Evolutionary conservation across 768 basidiomycete genomes (phyloP).

Genomic region (Amanita rubescens): DNA sequence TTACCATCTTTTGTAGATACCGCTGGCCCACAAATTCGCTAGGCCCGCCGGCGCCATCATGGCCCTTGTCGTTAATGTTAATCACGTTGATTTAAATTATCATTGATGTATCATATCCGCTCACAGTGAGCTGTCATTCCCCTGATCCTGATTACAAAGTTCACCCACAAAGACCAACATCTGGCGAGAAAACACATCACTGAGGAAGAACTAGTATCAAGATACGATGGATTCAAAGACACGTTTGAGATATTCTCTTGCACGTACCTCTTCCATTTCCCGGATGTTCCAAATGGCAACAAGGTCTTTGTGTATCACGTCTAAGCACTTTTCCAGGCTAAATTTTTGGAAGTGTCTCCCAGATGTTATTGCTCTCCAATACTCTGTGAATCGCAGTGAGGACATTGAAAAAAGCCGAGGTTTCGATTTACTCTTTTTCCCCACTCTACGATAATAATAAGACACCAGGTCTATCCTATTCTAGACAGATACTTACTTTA

Average conservation of each 20-base stretch:
- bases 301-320: conserved; percentile 1
- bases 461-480: background rate
- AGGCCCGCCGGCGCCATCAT: background rate
- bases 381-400: background rate
- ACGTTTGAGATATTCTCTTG: background rate
- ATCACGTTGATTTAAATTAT: no score
- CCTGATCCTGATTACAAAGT: background rate
- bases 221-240: background rate
- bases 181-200: background rate
- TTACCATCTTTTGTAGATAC: background rate
- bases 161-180: background rate
- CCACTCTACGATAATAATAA: background rate
- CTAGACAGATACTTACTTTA: background rate
- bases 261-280: background rate
- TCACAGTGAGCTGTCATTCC: no score
- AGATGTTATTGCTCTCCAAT: background rate
- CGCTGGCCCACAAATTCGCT: background rate
- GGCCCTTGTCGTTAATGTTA: background rate
- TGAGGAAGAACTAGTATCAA: background rate
- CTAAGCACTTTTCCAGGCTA: background rate
- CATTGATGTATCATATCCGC: background rate
- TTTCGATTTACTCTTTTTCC: conserved; percentile 1
- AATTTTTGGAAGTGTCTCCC: background rate
- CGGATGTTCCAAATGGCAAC: conserved; percentile 3
- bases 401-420: background rate